Base-by-base conservation (phyloP, 2,329 filamentous ascomycete genomes). In the Pseudogymnoascus sp. region DNA sequence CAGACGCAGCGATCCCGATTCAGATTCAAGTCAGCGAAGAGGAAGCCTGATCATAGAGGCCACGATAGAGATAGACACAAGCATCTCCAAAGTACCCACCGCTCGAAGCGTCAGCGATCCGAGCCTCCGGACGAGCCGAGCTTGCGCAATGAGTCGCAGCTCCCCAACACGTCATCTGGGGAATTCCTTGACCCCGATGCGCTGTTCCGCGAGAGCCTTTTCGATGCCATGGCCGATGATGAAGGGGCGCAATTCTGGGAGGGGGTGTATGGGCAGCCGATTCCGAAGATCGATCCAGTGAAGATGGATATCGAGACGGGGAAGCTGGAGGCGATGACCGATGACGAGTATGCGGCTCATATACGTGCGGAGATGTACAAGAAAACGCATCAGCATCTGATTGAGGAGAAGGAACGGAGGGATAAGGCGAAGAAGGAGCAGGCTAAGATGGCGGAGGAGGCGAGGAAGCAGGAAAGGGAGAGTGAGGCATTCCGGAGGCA, bases 211-310 rank as follows among this genome's bases (percentile, higher is more conserved):
- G 91, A 96, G 74, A 96, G 92, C 0, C 86, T 99, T 4, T 97
- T 97, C 76, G 94, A 99, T 74, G 94, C 94, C 33, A 88, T 99
- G 75, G 93, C 92, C 38, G 94, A 99, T 74, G 93, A 97, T 72
- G 94, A 99, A 76, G 94, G 93, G 55, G 94, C 94, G 1, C 84
- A 86, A 6, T 99, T 94, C 77, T 99, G 94, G 94, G 89, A 97
- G 74, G 85, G 85, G 14, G 90, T 99, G n/a, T 99, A 97, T 75
- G 92, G 92, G 0, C 93, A 97, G 73, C 93, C 94, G 0, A 89
- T 97, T 59, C 92, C 97, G 74, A 83, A 85, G 6, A 97, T 95
- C 26, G 79, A 80, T 0, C 74, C 78, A 59, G 71, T 75, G 7
- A 78, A 76, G 64, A 39, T 37, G 55, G 74, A 77, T 45, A 70